Evolutionary conservation across 208 protist genomes (phyloP).

Genomic region (Trypanosoma mega): DNA sequence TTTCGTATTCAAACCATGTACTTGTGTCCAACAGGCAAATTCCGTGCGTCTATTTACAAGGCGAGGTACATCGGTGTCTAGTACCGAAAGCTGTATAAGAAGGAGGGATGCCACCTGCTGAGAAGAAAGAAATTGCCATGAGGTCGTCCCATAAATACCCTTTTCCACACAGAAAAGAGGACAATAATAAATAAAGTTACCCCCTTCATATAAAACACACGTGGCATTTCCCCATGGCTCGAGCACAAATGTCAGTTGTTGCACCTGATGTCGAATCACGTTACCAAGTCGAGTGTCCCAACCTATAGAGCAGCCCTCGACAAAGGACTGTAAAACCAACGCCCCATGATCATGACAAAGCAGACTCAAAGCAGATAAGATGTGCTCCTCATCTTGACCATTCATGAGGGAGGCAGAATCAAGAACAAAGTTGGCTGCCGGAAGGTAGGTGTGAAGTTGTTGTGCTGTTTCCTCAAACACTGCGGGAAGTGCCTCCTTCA

Average conservation of each 20-base stretch:
- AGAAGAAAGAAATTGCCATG: slow-evolving; percentile 67
- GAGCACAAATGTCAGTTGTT: slow-evolving; percentile 51
- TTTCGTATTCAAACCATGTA: slow-evolving; percentile 22
- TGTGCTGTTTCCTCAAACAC: slow-evolving; percentile 43
- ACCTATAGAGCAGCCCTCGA: slow-evolving; percentile 67
- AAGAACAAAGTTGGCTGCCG: slow-evolving; percentile 42
- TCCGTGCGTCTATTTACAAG: slow-evolving; percentile 42
- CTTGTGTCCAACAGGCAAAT: slow-evolving; percentile 60
- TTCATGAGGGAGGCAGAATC: slow-evolving; percentile 31
- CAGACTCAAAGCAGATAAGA: slow-evolving; percentile 61
- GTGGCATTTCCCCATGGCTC: slow-evolving; percentile 39
- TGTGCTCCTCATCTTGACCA: slow-evolving; percentile 38
- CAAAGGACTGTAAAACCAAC: slow-evolving; percentile 69
- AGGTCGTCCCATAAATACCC: slow-evolving; percentile 27
- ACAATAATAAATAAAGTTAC: slow-evolving; percentile 65
- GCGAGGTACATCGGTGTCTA: slow-evolving; percentile 32
- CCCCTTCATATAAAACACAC: slow-evolving; percentile 47
- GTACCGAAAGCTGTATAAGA: slow-evolving; percentile 56
- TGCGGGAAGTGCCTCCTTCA: slow-evolving; percentile 40
- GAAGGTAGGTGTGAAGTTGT: slow-evolving; percentile 48
- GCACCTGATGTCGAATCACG: slow-evolving; percentile 55
- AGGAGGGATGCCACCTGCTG: slow-evolving; percentile 71
- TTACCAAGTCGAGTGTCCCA: slow-evolving; percentile 75
- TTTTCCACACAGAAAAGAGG: slow-evolving; percentile 61
- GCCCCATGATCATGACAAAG: slow-evolving; percentile 59